Percentiles rank a stretch among this genome's conserved stretches.
Evolutionary conservation across 1,284 basidiomycete species (phyloP).

Genomic region (Boletus calvinii): DNA sequence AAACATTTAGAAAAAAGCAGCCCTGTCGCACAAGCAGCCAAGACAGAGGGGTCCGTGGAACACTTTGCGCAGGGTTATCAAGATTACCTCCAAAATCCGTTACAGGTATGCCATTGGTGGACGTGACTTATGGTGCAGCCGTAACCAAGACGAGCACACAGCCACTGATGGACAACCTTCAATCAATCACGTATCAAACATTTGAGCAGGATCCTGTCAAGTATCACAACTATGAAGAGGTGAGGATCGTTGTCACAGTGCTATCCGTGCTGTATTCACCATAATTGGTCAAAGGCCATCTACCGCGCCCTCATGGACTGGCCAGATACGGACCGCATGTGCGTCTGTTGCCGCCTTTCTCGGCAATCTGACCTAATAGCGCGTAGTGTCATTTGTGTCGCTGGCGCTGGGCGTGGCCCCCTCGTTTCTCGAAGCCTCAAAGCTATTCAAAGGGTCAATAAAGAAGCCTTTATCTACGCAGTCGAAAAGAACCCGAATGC

Average conservation of each 20-base stretch:
- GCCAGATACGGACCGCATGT: slow-evolving; percentile 60
- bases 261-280: slow-evolving; percentile 11
- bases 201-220: slow-evolving; percentile 99
- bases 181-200: slow-evolving; percentile 93
- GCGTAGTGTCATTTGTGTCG: slow-evolving; percentile 79
- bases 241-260: slow-evolving; percentile 27
- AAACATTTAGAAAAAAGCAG: slow-evolving; percentile 80
- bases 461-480: slow-evolving; percentile 75
- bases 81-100: slow-evolving; percentile 93
- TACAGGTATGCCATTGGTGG: slow-evolving; percentile 59
- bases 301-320: slow-evolving; percentile 79
- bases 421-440: slow-evolving; percentile 85
- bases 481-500: slow-evolving; percentile 97
- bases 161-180: slow-evolving; percentile 97
- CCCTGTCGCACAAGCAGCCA: slow-evolving; percentile 55
- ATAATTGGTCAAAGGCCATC: slow-evolving; percentile 58
- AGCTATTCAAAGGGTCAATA: slow-evolving; percentile 72
- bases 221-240: slow-evolving; percentile 95
- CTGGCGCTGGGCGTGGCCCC: slow-evolving; percentile 94
- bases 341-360: slow-evolving; percentile 20
- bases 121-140: neutral
- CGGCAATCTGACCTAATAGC: slow-evolving; percentile 22
- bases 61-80: slow-evolving; percentile 91
- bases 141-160: slow-evolving; percentile 34
- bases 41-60: slow-evolving; percentile 72